Evolutionary conservation across 2,329 filamentous ascomycete genomes (phyloP).

Genomic region (Dothideomycetes sp.): DNA sequence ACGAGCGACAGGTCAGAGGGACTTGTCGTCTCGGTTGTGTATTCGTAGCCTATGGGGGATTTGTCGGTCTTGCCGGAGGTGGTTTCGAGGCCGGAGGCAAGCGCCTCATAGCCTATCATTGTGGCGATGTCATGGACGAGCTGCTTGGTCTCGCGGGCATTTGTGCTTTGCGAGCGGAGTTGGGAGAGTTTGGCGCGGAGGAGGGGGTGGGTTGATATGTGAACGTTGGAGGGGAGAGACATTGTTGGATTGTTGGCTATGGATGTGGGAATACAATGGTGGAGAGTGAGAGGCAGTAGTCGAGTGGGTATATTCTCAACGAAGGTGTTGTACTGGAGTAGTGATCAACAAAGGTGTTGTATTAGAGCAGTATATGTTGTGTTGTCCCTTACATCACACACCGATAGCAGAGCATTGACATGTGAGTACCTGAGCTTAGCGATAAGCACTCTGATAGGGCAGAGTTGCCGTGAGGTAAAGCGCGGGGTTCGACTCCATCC

Average conservation of each 20-base stretch:
- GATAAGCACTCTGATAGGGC: not conserved
- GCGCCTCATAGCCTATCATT: constrained; percentile 72
- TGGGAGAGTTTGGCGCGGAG: constrained; percentile 81
- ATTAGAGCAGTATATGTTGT: no score
- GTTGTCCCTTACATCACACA: no score
- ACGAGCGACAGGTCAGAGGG: constrained; percentile 67
- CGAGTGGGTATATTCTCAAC: no score
- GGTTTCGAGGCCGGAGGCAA: constrained; percentile 51
- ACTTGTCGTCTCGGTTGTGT: constrained; percentile 52
- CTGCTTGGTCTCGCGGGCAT: constrained; percentile 63
- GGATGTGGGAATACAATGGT: no score
- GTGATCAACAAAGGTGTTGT: no score
- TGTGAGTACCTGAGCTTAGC: no score
- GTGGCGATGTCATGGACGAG: constrained; percentile 79
- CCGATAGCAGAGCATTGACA: no score
- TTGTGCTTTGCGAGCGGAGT: constrained; percentile 62
- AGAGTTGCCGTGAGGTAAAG: not conserved
- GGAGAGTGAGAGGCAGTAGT: no score
- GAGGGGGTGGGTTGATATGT: constrained; percentile 78
- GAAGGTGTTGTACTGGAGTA: no score
- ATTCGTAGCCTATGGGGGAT: constrained; percentile 69
- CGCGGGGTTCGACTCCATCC: not conserved
- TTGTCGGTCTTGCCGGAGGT: constrained; percentile 52
- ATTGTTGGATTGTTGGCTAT: constrained; percentile 8
- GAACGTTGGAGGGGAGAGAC: constrained; percentile 44